These are phyloP conservation scores for Pterulicium gracile DNA, from an alignment of 1,284 basidiomycete species.

Conservation along the genomic window DNA sequence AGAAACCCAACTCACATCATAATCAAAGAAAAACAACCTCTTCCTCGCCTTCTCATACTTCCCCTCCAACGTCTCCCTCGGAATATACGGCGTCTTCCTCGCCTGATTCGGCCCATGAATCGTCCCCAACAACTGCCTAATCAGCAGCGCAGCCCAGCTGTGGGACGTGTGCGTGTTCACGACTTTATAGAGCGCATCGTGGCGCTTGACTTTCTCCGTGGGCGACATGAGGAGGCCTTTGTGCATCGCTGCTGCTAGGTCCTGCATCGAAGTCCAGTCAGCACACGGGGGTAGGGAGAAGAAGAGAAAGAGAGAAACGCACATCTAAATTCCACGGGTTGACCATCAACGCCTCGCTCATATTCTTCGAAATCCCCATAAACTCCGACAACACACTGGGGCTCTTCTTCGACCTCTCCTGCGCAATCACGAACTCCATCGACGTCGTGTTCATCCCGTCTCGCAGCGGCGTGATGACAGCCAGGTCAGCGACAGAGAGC, in stretches of 20 bases:
- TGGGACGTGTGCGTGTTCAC: slow-evolving; percentile 93
- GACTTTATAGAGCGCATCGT: slow-evolving; percentile 69
- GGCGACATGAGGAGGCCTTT: slow-evolving; percentile 75
- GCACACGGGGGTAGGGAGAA: slow-evolving; percentile 1
- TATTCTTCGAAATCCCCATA: slow-evolving; percentile 89
- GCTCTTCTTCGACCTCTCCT: slow-evolving; percentile 73
- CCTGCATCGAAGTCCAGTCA: slow-evolving; percentile 32
- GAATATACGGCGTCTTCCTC: slow-evolving; percentile 80
- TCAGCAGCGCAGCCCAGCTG: slow-evolving; percentile 89
- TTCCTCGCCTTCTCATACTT: slow-evolving; percentile 70
- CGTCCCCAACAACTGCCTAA: slow-evolving; percentile 82
- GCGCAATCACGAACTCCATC: slow-evolving; percentile 97
- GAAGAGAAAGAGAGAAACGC: slow-evolving; percentile 17
- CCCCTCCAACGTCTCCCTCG: slow-evolving; percentile 49
- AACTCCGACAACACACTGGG: slow-evolving; percentile 93
- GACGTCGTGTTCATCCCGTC: slow-evolving; percentile 99
- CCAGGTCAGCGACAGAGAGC: slow-evolving; percentile 90
- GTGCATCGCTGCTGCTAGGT: slow-evolving; percentile 93
- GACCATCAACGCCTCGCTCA: slow-evolving; percentile 74
- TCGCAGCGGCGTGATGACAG: slow-evolving; percentile 90
- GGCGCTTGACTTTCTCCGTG: slow-evolving; percentile 70
- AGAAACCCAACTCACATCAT: slow-evolving; percentile 56
- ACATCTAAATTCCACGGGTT: slow-evolving; percentile 88
- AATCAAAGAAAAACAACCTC: slow-evolving; percentile 91
- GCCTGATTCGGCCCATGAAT: slow-evolving; percentile 77